Base-by-base conservation (phyloP, 2,329 filamentous ascomycete species). In the Aotearoamyces nothofagi region DNA sequence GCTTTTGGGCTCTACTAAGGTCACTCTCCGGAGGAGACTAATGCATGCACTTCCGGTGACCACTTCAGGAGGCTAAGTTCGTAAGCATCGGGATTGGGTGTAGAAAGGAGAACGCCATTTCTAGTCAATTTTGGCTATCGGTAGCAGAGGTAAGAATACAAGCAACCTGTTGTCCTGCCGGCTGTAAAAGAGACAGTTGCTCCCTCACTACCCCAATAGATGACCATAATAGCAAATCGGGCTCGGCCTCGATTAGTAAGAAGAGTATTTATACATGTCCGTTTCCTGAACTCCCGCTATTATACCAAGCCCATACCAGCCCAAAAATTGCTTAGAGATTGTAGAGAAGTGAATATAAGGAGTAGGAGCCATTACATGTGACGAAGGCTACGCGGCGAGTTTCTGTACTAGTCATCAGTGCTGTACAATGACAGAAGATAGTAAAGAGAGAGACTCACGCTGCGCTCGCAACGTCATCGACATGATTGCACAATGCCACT, bases 401-500 rank as follows among this genome's bases (percentile, higher is more conserved):
- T 24, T 11, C 33, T 35, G n/a, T n/a, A n/a, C 11, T 8, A 22
- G 9, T 13, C 14, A 14, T 31, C 16, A 31, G 19, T 11, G 15
- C 27, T 13, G 23, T n/a, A 11, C 12, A 13, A 13, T 22, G 11
- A n/a, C 13, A 17, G n/a, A 26, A 22, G 17, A 19, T 20, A 20
- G 27, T 23, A 9, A 13, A 25, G 22, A 26, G 11, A 15, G n/a
- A 5, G 10, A 57, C 65, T 60, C 52, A 72, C 66, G 62, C 59
- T 32, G 59, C 55, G 31, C 59, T 63, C 4, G 66, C 63, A 36
- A 75, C 65, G 44, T 94, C 86, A 69, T 94, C 86, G 51, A 94
- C 78, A 63, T 93, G 86, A 61, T 93, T 94, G 67, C 83, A 92
- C 78, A 94, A 81, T 49, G 86, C 86, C 53, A 94, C 86, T n/a